Evolutionary conservation across 116 monocot species (phyloP), one percentile per base, ranked within the genome.

Genomic region (Dioscorea cayenensis): DNA sequence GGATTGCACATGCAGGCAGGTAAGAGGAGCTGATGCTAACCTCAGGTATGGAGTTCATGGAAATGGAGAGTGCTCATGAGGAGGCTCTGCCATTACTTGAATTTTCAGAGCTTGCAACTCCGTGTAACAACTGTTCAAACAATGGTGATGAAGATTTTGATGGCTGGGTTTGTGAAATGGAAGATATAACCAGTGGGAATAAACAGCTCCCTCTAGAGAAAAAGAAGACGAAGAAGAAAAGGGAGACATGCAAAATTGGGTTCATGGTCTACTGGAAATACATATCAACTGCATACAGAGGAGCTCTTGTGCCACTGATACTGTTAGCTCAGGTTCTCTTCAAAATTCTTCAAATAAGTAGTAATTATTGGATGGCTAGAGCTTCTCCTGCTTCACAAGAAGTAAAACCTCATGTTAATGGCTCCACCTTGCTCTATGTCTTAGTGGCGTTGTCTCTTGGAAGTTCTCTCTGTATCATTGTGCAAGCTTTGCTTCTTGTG

Each of bases 281-380:
- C 50, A 75, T 86, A 6, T 86, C 90, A 64, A 76, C 73, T 27
- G 81, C 86, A 28, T 86, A 86, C 60, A 86, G 73, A 61, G 90
- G 90, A 49, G 82, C 49, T 67, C 80, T 90, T 77, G 84, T 90
- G 38, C 90, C 90, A 5, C 23, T 90, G 3, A 81, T 90, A 67
- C 12, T 90, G 29, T 51, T 82, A 9, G 78, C 84, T 9, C 82
- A 90, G 63, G 68, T 82, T 43, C 61, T 79, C 28, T 90, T 84
- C 68, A 84, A 90, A 79, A 14, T 79, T 14, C 77, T 90, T 63
- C 87, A 87, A 48, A 84, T 90, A 16, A 84, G 69, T 65, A 87
- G 90, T 75, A 86, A 90, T 71, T 90, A 90, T 66, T 90, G 86
- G 90, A 86, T 90, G 90, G 84, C 84, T 16, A 82, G 84, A 87